Percentiles rank a stretch among this genome's conserved stretches.
Conservation (phyloP, 768 basidiomycete genomes). For the Hydnum rufescens region DNA sequence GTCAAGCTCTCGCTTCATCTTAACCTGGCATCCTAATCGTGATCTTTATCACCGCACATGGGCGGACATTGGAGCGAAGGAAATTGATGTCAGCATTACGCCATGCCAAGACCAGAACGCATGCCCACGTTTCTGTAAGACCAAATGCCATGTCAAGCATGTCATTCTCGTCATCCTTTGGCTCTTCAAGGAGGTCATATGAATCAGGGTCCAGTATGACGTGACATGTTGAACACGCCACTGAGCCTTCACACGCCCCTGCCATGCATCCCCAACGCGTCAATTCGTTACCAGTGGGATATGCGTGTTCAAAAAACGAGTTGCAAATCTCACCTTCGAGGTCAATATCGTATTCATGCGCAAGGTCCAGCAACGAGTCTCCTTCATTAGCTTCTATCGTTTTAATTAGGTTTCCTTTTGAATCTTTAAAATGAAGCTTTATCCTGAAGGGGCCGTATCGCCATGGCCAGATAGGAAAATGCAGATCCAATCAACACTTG, state of each 20-base stretch:
- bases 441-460: conserved; percentile 30
- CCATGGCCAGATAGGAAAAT: conserved; percentile 1
- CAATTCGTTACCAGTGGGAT: neutral
- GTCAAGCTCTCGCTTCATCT: conserved; percentile 62
- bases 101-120: conserved; percentile 37
- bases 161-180: conserved; percentile 94
- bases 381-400: conserved; percentile 87
- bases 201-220: conserved; percentile 64
- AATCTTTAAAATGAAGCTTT: conserved; percentile 75
- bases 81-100: neutral
- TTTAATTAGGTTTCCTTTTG: conserved; percentile 65
- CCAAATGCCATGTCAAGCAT: conserved; percentile 98
- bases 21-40: conserved; percentile 30
- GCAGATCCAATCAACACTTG: neutral
- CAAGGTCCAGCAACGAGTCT: conserved; percentile 76
- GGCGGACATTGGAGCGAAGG: neutral
- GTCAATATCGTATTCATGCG: conserved; percentile 91
- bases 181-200: conserved; percentile 78
- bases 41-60: conserved; percentile 17
- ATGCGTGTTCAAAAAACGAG: neutral
- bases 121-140: conserved; percentile 67
- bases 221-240: conserved; percentile 96
- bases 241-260: conserved; percentile 95
- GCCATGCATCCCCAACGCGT: neutral
- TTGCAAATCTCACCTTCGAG: conserved; percentile 53